phyloP scores from a whole-genome alignment of 23 red algal species.

The Porphyridium purpureum region DNA sequence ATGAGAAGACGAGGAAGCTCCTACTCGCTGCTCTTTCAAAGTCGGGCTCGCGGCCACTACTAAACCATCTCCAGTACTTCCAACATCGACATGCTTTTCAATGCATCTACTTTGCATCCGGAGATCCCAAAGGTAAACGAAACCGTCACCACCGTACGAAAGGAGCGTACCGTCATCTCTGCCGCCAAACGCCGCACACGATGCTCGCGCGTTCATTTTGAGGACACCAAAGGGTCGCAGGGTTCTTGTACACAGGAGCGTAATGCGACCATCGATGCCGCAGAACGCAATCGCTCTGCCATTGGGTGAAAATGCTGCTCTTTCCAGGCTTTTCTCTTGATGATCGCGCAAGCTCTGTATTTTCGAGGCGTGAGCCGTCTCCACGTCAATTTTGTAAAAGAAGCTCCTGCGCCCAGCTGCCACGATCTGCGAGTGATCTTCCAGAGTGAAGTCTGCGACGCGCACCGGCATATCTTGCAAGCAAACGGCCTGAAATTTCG shows the following conservation, averaged over 20 bases:
- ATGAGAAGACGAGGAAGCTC: constrained; percentile 9
- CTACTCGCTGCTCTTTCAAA: no score
- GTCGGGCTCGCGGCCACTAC: no score
- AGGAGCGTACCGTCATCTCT: constrained; percentile 24
- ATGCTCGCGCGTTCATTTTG: constrained; percentile 14
- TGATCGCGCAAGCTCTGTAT: constrained; percentile 16
- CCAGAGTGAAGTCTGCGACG: constrained; percentile 23
- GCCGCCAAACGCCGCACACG: constrained; percentile 3
- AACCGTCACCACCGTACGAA: constrained; percentile 14
- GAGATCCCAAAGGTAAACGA: constrained; percentile 58
- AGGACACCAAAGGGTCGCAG: no score
- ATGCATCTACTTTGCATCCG: constrained; percentile 17
- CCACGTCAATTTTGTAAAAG: constrained; percentile 58
- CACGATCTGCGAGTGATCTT: constrained; percentile 8
- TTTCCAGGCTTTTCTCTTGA: constrained; percentile 21
- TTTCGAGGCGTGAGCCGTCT: constrained; percentile 1
- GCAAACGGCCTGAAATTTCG: constrained; percentile 32
- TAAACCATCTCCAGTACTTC: constrained; percentile 23
- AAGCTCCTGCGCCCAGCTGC: constrained; percentile 24
- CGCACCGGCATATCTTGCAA: constrained; percentile 36
- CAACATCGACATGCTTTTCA: constrained; percentile 37
- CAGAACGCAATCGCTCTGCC: constrained; percentile 27
- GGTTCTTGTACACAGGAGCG: no score
- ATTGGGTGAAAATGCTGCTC: constrained; percentile 31
- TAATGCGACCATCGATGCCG: constrained; percentile 27